Evolutionary conservation across 495 filamentous ascomycete genomes (phyloP).

Genomic region (Hyphodiscus hymeniophilus): DNA sequence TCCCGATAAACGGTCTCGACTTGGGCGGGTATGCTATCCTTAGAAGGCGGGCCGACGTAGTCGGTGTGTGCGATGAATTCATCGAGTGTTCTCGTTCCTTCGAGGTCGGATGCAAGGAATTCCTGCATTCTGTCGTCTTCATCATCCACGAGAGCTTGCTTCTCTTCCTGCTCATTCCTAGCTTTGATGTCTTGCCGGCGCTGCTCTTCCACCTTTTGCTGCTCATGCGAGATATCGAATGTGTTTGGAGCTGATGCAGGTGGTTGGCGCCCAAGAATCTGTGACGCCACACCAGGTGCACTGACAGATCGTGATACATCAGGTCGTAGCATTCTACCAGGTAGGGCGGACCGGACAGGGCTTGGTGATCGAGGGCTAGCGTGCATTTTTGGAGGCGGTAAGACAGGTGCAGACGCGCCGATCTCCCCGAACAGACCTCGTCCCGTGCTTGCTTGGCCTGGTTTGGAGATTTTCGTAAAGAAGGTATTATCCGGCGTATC

Average conservation of each 20-base stretch:
- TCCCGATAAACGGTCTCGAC: conserved; percentile 85
- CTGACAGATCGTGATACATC: conserved; percentile 49
- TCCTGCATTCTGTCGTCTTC: conserved; percentile 48
- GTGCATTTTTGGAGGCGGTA: conserved; percentile 48
- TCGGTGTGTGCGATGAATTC: conserved; percentile 62
- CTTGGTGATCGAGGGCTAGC: conserved; percentile 71
- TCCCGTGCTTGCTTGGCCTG: conserved; percentile 3
- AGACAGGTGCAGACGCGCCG: conserved; percentile 33
- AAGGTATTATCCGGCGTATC: conserved; percentile 1
- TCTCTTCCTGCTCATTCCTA: conserved; percentile 39
- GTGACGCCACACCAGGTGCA: conserved; percentile 44
- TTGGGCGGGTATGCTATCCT: conserved; percentile 60
- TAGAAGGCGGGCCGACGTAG: conserved; percentile 51
- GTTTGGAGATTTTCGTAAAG: conserved; percentile 12
- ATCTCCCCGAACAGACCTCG: conserved; percentile 61
- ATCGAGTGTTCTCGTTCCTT: conserved; percentile 42
- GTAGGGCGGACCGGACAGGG: conserved; percentile 51
- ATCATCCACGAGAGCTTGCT: conserved; percentile 39
- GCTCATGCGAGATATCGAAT: conserved; percentile 1
- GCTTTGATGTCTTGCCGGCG: conserved; percentile 26
- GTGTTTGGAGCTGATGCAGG: neutral
- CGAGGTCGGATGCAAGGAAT: conserved; percentile 35
- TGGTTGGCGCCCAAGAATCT: conserved; percentile 27
- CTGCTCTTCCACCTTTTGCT: conserved; percentile 13
- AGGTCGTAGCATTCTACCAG: conserved; percentile 37